Evolutionary conservation across 2,329 filamentous ascomycete species (phyloP), one percentile per base, ranked within the genome.

Genomic region (Diaporthe citri): DNA sequence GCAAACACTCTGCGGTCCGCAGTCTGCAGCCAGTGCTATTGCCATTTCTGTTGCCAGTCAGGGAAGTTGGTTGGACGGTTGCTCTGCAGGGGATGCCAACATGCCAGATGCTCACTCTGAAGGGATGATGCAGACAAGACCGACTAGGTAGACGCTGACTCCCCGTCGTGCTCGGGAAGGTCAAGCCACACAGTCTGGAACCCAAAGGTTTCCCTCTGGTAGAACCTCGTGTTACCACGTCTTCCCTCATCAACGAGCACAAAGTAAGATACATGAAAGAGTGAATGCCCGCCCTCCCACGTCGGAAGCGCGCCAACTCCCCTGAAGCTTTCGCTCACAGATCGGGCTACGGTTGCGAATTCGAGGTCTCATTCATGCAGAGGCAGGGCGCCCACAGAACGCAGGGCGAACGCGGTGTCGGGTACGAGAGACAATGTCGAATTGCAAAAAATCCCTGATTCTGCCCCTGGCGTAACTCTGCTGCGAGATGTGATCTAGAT

Each of bases 41-140:
- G 55, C 41, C 69, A 52, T 72, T 66, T 64, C 71, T 59, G 60
- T 62, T 64, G 41, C 57, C 70, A 52, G 70, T 60, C 64, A 66
- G 71, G 69, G 31, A 28, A 59, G 62, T 73, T 75, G 55, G 74
- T 73, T 73, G 74, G 71, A 64, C 71, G 60, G 39, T 64, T 52
- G 43, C 52, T 70, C 57, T 69, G 60, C 70, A 64, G 34, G 64
- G 67, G 43, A 75, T 69, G 71, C 74, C 70, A 59, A 72, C 70
- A 72, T 72, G 56, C 56, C 48, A 67, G 64, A 51, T 67, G 64
- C 64, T 67, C 64, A 52, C 46, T 39, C 22, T 67, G 46, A 39
- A 67, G 64, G 64, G 64, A 67, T 67, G 64, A 67, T 52, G 64
- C 64, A 67, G 31, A 67, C 64, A 67, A 67, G 64, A 67, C 55